These are phyloP conservation scores for Boehmeria nivea DNA, from an alignment of 306 rosid genomes.

Conservation along the genomic window DNA sequence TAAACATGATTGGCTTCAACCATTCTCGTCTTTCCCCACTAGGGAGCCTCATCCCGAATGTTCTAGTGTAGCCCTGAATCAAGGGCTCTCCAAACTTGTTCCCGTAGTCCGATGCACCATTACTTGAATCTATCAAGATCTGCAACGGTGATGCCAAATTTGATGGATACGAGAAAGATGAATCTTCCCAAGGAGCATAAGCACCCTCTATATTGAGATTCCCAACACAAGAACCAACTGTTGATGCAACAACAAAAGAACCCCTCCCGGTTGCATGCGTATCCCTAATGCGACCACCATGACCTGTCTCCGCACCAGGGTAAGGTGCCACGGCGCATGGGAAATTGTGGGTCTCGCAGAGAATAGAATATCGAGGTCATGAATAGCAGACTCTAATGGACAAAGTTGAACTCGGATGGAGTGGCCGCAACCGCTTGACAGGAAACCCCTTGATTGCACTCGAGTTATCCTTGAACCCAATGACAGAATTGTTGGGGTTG, in stretches of 20 bases:
- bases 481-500: constrained; percentile 79
- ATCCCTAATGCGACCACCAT: constrained; percentile 92
- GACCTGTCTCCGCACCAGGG: constrained; percentile 95
- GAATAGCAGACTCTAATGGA: constrained; percentile 32
- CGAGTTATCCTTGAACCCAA: constrained; percentile 90
- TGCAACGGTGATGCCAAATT: constrained; percentile 84
- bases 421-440: constrained; percentile 61
- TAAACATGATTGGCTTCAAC: constrained; percentile 96
- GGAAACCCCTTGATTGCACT: constrained; percentile 83
- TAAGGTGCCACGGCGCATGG: constrained; percentile 98
- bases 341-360: constrained; percentile 96
- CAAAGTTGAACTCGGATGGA: constrained; percentile 63
- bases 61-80: constrained; percentile 91
- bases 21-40: constrained; percentile 92
- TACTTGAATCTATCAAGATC: constrained; percentile 79
- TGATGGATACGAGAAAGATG: constrained; percentile 73
- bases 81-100: constrained; percentile 98
- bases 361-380: constrained; percentile 64
- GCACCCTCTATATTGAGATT: constrained; percentile 67
- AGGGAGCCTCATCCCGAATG: constrained; percentile 92
- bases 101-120: constrained; percentile 94
- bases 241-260: constrained; percentile 80
- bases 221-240: constrained; percentile 95
- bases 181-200: constrained; percentile 88
- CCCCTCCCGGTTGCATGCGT: constrained; percentile 97